Percentiles rank a stretch among this genome's conserved stretches.
Evolutionary conservation across 306 rosid genomes (phyloP).

Genomic region (Glycine soja): DNA sequence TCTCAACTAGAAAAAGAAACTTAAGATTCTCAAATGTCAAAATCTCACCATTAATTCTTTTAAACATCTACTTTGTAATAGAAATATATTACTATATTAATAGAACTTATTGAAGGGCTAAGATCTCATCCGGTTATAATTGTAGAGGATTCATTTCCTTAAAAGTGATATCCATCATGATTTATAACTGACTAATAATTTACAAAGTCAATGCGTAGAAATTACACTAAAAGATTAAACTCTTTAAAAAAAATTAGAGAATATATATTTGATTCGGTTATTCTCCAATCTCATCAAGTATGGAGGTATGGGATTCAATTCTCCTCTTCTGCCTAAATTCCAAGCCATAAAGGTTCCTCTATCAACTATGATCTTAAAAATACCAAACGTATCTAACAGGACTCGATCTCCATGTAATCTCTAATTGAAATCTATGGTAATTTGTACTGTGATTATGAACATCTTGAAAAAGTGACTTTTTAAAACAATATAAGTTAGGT

Average conservation of each 20-base stretch:
- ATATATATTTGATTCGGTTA: neutral
- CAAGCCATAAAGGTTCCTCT: neutral
- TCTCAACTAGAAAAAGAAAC: no score
- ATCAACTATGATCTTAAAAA: neutral
- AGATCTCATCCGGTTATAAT: no score
- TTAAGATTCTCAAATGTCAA: no score
- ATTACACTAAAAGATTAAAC: neutral
- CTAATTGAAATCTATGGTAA: neutral
- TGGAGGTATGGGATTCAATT: neutral
- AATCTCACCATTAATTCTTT: no score
- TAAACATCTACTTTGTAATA: no score
- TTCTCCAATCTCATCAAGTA: neutral
- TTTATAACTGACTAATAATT: no score
- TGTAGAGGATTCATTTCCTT: no score
- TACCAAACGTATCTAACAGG: neutral
- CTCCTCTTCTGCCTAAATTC: neutral
- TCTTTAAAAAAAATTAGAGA: neutral
- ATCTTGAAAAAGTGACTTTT: neutral
- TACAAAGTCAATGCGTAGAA: no score
- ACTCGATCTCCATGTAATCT: neutral
- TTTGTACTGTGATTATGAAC: neutral
- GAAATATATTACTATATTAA: no score
- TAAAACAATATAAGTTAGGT: constrained; percentile 17
- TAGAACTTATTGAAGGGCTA: no score
- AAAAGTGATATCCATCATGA: no score